Evolutionary conservation across 768 basidiomycete species (phyloP).

Genomic region (Serendipita sp.): DNA sequence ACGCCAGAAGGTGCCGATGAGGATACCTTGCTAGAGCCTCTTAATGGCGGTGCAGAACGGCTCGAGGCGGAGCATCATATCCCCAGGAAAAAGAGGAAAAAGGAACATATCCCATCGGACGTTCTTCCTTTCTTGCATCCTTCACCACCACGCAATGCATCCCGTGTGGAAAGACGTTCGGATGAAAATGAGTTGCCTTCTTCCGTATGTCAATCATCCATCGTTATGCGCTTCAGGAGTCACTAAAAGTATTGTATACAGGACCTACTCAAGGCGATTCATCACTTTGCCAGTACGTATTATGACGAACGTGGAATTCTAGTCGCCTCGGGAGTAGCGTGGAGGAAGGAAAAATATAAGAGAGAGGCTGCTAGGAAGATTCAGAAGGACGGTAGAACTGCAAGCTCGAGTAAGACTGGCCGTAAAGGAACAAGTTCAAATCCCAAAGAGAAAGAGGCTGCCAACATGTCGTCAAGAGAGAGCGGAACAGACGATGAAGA

Average conservation of each 20-base stretch:
- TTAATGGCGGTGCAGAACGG: not conserved
- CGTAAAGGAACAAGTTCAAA: not conserved
- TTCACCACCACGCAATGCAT: not conserved
- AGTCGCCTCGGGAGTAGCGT: not conserved
- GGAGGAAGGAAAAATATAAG: not conserved
- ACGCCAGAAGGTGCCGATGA: not conserved
- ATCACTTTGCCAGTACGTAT: slow-evolving; percentile 1
- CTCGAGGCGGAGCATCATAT: not conserved
- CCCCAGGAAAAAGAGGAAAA: not conserved
- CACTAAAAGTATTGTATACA: not conserved
- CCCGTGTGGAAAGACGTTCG: no score
- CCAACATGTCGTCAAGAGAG: not conserved
- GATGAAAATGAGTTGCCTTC: no score
- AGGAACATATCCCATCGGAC: not conserved
- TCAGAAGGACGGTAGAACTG: not conserved
- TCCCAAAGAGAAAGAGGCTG: no score
- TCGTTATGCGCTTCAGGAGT: not conserved
- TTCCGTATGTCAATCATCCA: not conserved
- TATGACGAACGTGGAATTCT: slow-evolving; percentile 1
- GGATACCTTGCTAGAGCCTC: not conserved
- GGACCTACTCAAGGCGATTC: not conserved
- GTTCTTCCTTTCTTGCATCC: not conserved
- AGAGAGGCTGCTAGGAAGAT: not conserved
- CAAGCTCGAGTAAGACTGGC: not conserved
- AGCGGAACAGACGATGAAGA: not conserved